Evolutionary conservation across 2,329 filamentous ascomycete species (phyloP).

Genomic region (Ophiostoma ulmi): DNA sequence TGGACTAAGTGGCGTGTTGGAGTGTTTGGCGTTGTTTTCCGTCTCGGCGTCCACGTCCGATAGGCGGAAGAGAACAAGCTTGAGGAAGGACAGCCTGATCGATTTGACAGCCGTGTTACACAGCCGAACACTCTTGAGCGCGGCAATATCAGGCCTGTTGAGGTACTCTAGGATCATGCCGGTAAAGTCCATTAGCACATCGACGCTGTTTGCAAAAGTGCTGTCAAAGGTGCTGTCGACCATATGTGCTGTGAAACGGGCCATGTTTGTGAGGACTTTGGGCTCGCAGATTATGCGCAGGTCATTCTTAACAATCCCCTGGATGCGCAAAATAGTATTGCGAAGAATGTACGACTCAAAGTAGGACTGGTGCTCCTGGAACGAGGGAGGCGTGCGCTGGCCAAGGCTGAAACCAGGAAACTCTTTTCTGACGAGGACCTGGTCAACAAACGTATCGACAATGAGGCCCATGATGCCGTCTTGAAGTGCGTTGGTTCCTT

Average conservation of each 20-base stretch:
- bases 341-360: slow-evolving; percentile 87
- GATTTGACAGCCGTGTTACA: slow-evolving; percentile 76
- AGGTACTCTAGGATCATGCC: slow-evolving; percentile 84
- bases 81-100: slow-evolving; percentile 72
- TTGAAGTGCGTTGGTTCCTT: slow-evolving; percentile 63
- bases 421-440: slow-evolving; percentile 80
- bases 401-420: slow-evolving; percentile 84
- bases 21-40: neutral
- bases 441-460: slow-evolving; percentile 75
- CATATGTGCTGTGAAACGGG: slow-evolving; percentile 73
- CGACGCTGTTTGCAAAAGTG: slow-evolving; percentile 88
- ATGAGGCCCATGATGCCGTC: slow-evolving; percentile 74
- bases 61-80: slow-evolving; percentile 71
- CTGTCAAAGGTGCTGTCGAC: slow-evolving; percentile 91
- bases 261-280: slow-evolving; percentile 78
- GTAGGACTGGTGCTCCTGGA: slow-evolving; percentile 89
- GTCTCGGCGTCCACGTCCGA: slow-evolving; percentile 70
- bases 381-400: slow-evolving; percentile 82
- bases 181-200: slow-evolving; percentile 76
- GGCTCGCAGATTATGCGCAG: slow-evolving; percentile 73
- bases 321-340: slow-evolving; percentile 66
- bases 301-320: slow-evolving; percentile 64
- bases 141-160: slow-evolving; percentile 74
- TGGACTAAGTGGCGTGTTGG: neutral
- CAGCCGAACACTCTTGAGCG: slow-evolving; percentile 80